Base-by-base conservation (phyloP, 768 basidiomycete genomes). In the Macrolepiota fuliginosa region DNA sequence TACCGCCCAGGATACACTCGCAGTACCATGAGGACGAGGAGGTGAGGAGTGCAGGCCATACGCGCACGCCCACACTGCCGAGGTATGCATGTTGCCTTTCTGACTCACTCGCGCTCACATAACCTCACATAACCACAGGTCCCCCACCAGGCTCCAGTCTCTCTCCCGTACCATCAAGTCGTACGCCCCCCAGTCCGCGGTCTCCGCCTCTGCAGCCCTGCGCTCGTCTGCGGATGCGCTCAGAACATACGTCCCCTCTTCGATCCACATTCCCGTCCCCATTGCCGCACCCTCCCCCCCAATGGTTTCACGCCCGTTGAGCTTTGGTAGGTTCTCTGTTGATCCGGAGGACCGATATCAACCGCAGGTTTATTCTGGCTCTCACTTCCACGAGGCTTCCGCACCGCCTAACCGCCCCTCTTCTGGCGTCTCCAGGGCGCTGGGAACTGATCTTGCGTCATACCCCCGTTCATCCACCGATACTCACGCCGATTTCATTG, bases 181-280 rank as follows among this genome's bases (percentile, higher is more conserved):
- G 9, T 54, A 45, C 17, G 53, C 52, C 36, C 32, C n/a, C 3
- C 40, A n/a, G 12, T 51, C 49, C 35, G 29, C 29, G 7, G 29
- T 32, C 29, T 45, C 45, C 17, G 53, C 52, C 36, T 42, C n/a
- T 19, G 61, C 58, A 42, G 46, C 56, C 42, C 4, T 58, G 49
- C 25, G 58, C 58, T 45, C 54, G 24, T 49, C 54, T 60, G 57
- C 59, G 37, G 56, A 50, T 57, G 56, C 63, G 40, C 13, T 86
- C 27, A 81, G 83, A 50, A 78, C 74, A 63, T 86, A 86, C 58
- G 80, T 84, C 7, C 85, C 83, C 3, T 74, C 79, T 17, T 79
- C 81, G 13, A 78, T 84, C 29, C 78, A 51, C n/a, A 58, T 58
- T 19, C 39, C 49, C 4, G 29, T 59, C n/a, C 58, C 83, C 0